Conservation (phyloP, 495 filamentous ascomycete species). For the Xylaria nigripes region DNA sequence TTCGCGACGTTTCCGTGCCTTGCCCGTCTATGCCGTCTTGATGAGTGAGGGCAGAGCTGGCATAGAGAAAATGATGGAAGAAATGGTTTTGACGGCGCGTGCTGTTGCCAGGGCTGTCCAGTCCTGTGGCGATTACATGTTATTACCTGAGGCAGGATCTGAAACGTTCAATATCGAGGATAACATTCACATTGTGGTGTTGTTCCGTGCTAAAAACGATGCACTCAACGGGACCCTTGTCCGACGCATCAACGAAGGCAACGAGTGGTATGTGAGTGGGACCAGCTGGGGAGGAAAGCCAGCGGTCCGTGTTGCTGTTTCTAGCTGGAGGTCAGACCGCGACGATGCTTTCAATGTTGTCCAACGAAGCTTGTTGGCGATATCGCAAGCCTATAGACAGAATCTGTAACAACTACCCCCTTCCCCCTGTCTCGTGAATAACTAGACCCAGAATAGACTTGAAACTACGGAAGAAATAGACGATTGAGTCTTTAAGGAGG, state of each 20-base stretch:
- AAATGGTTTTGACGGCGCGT: conserved; percentile 64
- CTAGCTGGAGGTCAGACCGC: conserved; percentile 66
- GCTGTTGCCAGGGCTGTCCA: conserved; percentile 55
- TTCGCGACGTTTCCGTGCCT: conserved; percentile 78
- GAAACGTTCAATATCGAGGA: conserved; percentile 22
- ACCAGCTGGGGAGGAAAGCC: conserved; percentile 65
- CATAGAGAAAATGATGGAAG: conserved; percentile 60
- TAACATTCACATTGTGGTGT: conserved; percentile 62
- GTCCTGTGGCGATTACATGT: conserved; percentile 50
- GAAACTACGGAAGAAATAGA: neutral
- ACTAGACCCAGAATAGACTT: neutral
- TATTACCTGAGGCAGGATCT: conserved; percentile 47
- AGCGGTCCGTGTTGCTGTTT: conserved; percentile 72
- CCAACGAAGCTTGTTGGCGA: conserved; percentile 2
- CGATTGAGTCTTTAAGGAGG: neutral
- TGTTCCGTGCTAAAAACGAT: conserved; percentile 70
- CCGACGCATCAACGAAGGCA: conserved; percentile 61
- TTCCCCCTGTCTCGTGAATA: neutral
- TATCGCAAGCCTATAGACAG: conserved; percentile 1
- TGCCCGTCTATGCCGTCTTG: conserved; percentile 79
- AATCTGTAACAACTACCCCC: neutral
- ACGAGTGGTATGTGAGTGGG: conserved; percentile 74
- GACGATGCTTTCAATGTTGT: conserved; percentile 24
- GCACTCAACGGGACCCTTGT: conserved; percentile 57
- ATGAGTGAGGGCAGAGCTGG: conserved; percentile 65